Conservation (phyloP, 1,284 basidiomycete genomes). For the Singerocomus inundabilis region DNA sequence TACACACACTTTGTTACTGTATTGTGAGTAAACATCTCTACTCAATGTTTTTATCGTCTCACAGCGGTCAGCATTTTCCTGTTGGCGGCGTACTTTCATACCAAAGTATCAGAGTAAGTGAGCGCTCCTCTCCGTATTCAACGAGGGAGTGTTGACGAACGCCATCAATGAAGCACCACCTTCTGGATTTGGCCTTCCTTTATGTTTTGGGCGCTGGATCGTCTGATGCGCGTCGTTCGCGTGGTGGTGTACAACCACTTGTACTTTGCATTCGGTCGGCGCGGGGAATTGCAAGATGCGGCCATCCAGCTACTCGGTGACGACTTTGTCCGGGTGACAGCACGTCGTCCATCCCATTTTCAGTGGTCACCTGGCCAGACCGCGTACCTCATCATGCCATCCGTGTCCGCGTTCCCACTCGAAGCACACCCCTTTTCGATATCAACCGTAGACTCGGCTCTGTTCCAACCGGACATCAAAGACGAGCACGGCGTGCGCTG, state of each 20-base stretch:
- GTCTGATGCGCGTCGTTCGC: conserved; percentile 50
- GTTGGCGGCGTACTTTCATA: conserved; percentile 43
- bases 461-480: conserved; percentile 3
- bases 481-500: conserved; percentile 15
- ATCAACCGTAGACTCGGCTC: conserved; percentile 39
- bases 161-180: conserved; percentile 11
- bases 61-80: conserved; percentile 38
- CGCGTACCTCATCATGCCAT: conserved; percentile 46
- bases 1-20: conserved; percentile 40
- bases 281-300: conserved; percentile 23
- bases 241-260: conserved; percentile 49
- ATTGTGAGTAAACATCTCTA: conserved; percentile 34
- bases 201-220: conserved; percentile 66
- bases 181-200: conserved; percentile 55
- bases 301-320: conserved; percentile 25
- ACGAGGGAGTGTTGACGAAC: neutral
- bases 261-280: conserved; percentile 24
- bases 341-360: conserved; percentile 26
- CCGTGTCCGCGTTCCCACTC: conserved; percentile 41
- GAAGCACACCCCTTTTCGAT: conserved; percentile 61
- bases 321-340: conserved; percentile 25
- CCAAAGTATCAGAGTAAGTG: conserved; percentile 15
- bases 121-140: conserved; percentile 15
- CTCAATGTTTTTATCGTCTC: neutral
- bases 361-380: conserved; percentile 49